Evolutionary conservation across 2,329 filamentous ascomycete species (phyloP), one percentile per base, ranked within the genome.

Genomic region (Ceratocystis harringtonii): DNA sequence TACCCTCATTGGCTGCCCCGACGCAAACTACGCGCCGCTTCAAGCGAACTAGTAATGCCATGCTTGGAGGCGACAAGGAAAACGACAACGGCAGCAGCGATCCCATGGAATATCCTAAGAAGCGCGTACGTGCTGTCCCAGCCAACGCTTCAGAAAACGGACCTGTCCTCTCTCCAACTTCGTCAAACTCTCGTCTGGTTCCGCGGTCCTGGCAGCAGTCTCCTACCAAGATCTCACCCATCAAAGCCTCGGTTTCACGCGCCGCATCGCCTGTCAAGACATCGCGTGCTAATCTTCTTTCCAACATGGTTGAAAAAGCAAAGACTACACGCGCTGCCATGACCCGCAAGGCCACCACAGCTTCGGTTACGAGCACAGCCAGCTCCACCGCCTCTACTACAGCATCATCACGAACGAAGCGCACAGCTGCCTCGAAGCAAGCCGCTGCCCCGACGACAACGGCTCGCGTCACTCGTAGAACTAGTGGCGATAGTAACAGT

Each of bases 81-180:
- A 95, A 94, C 71, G 83, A 84, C 61, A 76, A n/a, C 19, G 52
- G 12, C n/a, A 62, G 50, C 32, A 60, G 36, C 43, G 61, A 48
- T n/a, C 36, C 61, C 6, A 75, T 77, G 68, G 82, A 87, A 25
- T 86, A 86, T 69, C 84, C 86, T 2, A 92, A 92, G 79, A 92
- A 91, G 76, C 79, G 76, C 70, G 74, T 77, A 17, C 81, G 79
- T 57, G 79, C 76, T 52, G 74, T 75, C 10, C 65, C 61, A 2
- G 68, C 74, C 68, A 70, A 75, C 69, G 72, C 75, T 70, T 71
- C 78, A 68, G 71, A 77, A 69, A 74, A 82, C 68, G 76, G 80
- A 62, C 80, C 87, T 73, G 81, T 95, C 45, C 79, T 95, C 2
- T 95, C 91, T 1, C 90, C 90, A 1, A 87, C 89, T 63, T 92